Evolutionary conservation across 73 alveolate genomes (phyloP).

Genomic region (Symbiodinium pilosum): DNA sequence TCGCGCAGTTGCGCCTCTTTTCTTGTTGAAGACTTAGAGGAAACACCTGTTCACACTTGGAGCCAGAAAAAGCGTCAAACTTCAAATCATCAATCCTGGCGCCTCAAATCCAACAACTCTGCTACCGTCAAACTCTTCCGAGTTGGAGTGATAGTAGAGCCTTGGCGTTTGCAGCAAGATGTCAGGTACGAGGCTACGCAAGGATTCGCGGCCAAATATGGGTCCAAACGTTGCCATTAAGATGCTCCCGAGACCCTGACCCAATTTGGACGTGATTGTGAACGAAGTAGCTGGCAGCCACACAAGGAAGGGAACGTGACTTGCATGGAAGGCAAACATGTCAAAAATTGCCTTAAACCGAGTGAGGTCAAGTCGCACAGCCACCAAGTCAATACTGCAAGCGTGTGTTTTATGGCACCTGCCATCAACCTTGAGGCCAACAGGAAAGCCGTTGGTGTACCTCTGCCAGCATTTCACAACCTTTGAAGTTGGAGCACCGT

Average conservation of each 20-base stretch:
- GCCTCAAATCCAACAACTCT: slow-evolving; percentile 94
- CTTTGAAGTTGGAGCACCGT: neutral
- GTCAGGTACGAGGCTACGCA: neutral
- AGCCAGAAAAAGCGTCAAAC: neutral
- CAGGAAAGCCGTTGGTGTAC: slow-evolving; percentile 94
- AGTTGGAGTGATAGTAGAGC: slow-evolving; percentile 72
- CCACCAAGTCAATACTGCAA: too few species aligned
- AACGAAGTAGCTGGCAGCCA: slow-evolving; percentile 58
- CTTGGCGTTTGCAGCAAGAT: neutral
- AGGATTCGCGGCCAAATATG: neutral
- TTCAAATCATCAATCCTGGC: neutral
- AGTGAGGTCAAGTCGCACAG: too few species aligned
- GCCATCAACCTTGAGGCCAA: slow-evolving; percentile 80
- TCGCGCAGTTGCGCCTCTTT: neutral
- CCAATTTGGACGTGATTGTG: slow-evolving; percentile 93
- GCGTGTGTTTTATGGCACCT: too few species aligned
- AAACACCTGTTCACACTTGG: slow-evolving; percentile 16
- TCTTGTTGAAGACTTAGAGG: slow-evolving; percentile 64
- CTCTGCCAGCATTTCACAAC: neutral
- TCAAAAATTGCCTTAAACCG: too few species aligned
- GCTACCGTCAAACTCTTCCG: slow-evolving; percentile 88
- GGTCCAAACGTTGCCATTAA: neutral
- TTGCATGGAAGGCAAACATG: neutral
- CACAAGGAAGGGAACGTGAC: neutral
- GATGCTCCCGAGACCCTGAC: neutral